phyloP scores from a whole-genome alignment of 257 asterid genomes.

The Nicotiana knightiana region DNA sequence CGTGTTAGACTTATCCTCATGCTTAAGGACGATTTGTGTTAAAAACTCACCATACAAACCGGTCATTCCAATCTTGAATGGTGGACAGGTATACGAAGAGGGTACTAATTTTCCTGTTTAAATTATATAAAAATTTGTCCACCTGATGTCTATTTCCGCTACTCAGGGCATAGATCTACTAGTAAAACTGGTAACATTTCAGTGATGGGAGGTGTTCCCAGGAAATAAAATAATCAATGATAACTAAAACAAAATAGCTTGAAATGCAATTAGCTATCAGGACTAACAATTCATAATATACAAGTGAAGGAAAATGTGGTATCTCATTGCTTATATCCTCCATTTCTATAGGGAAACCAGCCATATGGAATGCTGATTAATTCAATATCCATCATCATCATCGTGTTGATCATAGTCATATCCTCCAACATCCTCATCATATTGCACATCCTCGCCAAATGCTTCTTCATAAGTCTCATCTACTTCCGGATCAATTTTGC shows the following conservation, averaged over 20 bases:
- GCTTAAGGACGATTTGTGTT: no score
- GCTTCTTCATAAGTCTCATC: slow-evolving; percentile 16
- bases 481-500: slow-evolving; percentile 13
- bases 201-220: not conserved
- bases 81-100: no score
- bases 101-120: no score
- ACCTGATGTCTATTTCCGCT: no score
- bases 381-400: slow-evolving; percentile 7
- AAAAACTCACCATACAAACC: no score
- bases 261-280: not conserved
- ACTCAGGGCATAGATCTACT: no score
- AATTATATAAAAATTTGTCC: no score
- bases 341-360: not conserved
- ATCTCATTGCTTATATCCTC: not conserved
- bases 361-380: not conserved
- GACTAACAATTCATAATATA: not conserved
- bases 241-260: not conserved
- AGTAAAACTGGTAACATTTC: not conserved
- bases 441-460: slow-evolving; percentile 9
- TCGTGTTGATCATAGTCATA: slow-evolving; percentile 21
- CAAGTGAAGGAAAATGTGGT: not conserved
- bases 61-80: no score
- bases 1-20: no score
- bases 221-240: not conserved
- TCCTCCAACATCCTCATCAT: slow-evolving; percentile 20